phyloP scores from a whole-genome alignment of 768 basidiomycete species.

The Ephemerocybe angulata region DNA sequence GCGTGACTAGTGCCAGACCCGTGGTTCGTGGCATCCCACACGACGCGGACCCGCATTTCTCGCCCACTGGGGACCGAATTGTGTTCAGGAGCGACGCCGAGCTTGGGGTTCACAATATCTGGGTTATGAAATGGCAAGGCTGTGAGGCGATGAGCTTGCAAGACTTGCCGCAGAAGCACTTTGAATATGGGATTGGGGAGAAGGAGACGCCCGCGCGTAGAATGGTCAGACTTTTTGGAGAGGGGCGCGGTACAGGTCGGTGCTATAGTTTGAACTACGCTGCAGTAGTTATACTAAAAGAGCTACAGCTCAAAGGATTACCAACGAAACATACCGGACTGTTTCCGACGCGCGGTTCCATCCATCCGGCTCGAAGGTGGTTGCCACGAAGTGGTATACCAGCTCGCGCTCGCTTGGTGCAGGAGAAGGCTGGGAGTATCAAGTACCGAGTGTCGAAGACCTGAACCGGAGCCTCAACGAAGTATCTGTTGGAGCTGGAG shows the following conservation, averaged over 20 bases:
- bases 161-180: slow-evolving; percentile 20
- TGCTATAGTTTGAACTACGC: not conserved
- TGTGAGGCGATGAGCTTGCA: slow-evolving; percentile 59
- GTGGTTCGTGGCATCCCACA: slow-evolving; percentile 62
- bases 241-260: slow-evolving; percentile 46
- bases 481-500: slow-evolving; percentile 45
- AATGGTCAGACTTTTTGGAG: slow-evolving; percentile 46
- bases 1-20: slow-evolving; percentile 36
- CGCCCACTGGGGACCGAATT: slow-evolving; percentile 58
- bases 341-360: slow-evolving; percentile 70
- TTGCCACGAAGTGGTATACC: slow-evolving; percentile 81
- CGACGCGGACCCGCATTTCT: slow-evolving; percentile 72
- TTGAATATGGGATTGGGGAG: slow-evolving; percentile 42
- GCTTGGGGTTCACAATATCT: slow-evolving; percentile 72
- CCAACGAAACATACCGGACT: slow-evolving; percentile 74
- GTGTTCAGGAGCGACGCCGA: slow-evolving; percentile 72
- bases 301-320: slow-evolving; percentile 43
- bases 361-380: slow-evolving; percentile 54
- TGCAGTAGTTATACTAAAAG: not conserved
- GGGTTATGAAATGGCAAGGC: slow-evolving; percentile 65
- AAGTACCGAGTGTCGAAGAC: slow-evolving; percentile 42
- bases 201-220: slow-evolving; percentile 49
- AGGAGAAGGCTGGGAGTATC: slow-evolving; percentile 71
- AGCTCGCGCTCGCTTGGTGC: slow-evolving; percentile 61
- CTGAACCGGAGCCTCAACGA: slow-evolving; percentile 17